Conservation (phyloP, 2,329 filamentous ascomycete species). For the Diplodia intermedia region DNA sequence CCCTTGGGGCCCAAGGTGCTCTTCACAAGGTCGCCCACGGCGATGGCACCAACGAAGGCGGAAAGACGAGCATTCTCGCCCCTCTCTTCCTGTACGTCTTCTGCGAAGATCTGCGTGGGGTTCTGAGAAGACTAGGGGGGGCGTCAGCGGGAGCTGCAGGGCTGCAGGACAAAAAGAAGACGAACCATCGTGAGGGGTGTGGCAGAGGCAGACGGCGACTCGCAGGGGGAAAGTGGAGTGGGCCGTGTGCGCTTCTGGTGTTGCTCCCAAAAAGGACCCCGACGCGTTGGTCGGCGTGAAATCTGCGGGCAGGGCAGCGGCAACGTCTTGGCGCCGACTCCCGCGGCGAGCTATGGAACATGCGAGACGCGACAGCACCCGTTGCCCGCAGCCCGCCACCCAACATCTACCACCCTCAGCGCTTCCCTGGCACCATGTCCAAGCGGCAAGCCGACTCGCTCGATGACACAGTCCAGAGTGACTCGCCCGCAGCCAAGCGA, state of each 20-base stretch:
- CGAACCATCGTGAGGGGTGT: slow-evolving; percentile 31
- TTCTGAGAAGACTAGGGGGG: slow-evolving; percentile 58
- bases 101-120: slow-evolving; percentile 97
- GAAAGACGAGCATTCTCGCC: slow-evolving; percentile 98
- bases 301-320: slow-evolving; percentile 36
- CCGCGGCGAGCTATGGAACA: slow-evolving; percentile 32
- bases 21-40: slow-evolving; percentile 96
- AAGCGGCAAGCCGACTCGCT: slow-evolving; percentile 57
- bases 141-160: slow-evolving; percentile 19
- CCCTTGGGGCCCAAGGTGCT: slow-evolving; percentile 96
- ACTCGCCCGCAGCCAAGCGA: slow-evolving; percentile 58
- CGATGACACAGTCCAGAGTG: slow-evolving; percentile 48
- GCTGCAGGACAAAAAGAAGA: background rate
- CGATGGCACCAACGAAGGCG: slow-evolving; percentile 98
- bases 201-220: slow-evolving; percentile 22
- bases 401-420: background rate
- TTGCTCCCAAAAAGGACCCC: slow-evolving; percentile 24
- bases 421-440: slow-evolving; percentile 45
- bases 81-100: slow-evolving; percentile 97
- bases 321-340: slow-evolving; percentile 39
- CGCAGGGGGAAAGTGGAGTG: slow-evolving; percentile 25
- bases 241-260: slow-evolving; percentile 31
- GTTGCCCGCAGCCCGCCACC: background rate
- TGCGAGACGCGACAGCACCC: slow-evolving; percentile 1
- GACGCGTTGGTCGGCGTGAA: slow-evolving; percentile 33